Evolutionary conservation across 148 eudicot species (phyloP), one percentile per base, ranked within the genome.

Genomic region (Arctostaphylos glauca): DNA sequence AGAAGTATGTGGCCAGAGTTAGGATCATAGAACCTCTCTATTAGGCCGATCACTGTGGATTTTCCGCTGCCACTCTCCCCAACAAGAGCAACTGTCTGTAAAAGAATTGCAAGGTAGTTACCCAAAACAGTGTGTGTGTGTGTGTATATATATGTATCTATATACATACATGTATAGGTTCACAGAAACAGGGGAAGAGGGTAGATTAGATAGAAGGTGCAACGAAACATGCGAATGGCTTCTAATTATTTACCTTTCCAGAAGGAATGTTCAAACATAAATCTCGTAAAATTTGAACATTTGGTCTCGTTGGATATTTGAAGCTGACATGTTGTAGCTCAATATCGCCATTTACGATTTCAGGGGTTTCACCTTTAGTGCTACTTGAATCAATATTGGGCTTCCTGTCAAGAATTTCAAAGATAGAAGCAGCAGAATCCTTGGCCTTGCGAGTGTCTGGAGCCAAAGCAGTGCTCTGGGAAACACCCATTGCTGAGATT

Each of bases 31-130:
- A 95, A 95, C 80, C 98, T 87, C 84, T 93, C 93, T 44, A 95
- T 88, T 77, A 95, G 88, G 80, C 92, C 85, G 66, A 95, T 89
- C 1, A 91, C 91, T 31, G 38, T 94, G 3, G 97, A 95, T 76
- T 95, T 95, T 8, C 98, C 98, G 58, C 94, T 87, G 0, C 98
- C 98, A 72, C 96, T 95, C 79, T 93, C 97, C 82, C 98, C 98
- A 14, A 95, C 98, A 47, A 95, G 89, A 31, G 94, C 97, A 62
- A 95, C 91, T 12, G 94, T 90, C 97, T 94, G 88, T 43, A 84
- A 86, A 5, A 2, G 2, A 54, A 18, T 77, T 13, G 80, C 56
- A 73, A 50, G 58, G 16, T 25, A 50, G 7, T 56, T 56, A 77
- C 13, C 9, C 2, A 0, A 25, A n/a, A n/a, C n/a, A n/a, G n/a